Percentiles rank a stretch among this genome's conserved stretches.
These are phyloP conservation scores for Ogataea polymorpha DNA, from an alignment of 805 yeast genomes.

Conservation along the genomic window DNA sequence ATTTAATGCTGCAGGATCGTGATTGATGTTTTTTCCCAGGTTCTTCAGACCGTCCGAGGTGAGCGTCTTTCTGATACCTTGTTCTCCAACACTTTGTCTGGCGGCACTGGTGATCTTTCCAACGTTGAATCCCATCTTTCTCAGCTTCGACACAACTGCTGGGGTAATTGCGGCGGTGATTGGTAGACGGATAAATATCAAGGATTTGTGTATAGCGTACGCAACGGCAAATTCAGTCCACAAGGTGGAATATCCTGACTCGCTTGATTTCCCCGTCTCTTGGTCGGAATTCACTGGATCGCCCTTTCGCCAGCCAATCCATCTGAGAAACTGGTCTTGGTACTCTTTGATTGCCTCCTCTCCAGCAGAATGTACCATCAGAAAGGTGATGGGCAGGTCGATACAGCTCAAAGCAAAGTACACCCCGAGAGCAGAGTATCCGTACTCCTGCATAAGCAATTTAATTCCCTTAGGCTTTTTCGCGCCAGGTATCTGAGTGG, in stretches of 20 bases:
- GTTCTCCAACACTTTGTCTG: constrained; percentile 24
- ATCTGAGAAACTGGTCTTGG: constrained; percentile 57
- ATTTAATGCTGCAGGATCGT: constrained; percentile 39
- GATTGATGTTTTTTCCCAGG: constrained; percentile 24
- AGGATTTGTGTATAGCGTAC: constrained; percentile 87
- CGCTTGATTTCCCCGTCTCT: constrained; percentile 20
- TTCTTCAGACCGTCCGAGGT: constrained; percentile 23
- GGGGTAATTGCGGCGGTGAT: constrained; percentile 93
- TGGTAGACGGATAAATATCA: constrained; percentile 82
- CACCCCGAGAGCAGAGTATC: constrained; percentile 86
- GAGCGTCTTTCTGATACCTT: constrained; percentile 27
- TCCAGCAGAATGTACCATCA: constrained; percentile 83
- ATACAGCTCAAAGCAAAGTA: constrained; percentile 69
- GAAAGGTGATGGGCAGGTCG: constrained; percentile 81
- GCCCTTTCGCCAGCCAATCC: constrained; percentile 49
- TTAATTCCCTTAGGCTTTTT: constrained; percentile 48
- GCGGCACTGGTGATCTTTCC: constrained; percentile 47
- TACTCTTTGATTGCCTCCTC: constrained; percentile 71
- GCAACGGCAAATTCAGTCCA: constrained; percentile 87
- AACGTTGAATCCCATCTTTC: constrained; percentile 77
- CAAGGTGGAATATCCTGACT: constrained; percentile 37
- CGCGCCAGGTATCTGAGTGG: constrained; percentile 10
- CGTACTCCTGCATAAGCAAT: constrained; percentile 77
- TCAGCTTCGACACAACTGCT: constrained; percentile 57
- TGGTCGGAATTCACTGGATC: constrained; percentile 21